Evolutionary conservation across 345 rosid species (phyloP).

Genomic region (Mercurialis annua): DNA sequence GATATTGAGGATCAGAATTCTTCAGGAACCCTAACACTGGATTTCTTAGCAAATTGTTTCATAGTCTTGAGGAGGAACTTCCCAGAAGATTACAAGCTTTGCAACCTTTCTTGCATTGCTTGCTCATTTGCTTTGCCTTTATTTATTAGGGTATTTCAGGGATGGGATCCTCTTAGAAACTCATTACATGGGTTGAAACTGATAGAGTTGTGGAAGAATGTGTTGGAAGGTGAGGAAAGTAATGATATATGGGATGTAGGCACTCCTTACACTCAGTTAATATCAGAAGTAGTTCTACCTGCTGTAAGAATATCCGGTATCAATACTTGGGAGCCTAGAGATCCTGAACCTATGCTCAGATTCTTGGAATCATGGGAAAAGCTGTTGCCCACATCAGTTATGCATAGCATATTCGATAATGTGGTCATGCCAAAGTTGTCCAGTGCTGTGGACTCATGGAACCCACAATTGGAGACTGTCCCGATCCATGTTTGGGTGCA

Average conservation of each 20-base stretch:
- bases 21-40: conserved; percentile 57
- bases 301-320: conserved; percentile 79
- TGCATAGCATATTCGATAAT: conserved; percentile 52
- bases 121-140: conserved; percentile 73
- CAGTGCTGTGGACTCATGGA: conserved; percentile 82
- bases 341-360: conserved; percentile 92
- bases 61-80: conserved; percentile 45
- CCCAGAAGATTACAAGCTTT: conserved; percentile 70
- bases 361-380: conserved; percentile 84
- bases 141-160: conserved; percentile 81
- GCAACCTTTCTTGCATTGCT: conserved; percentile 72
- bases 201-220: conserved; percentile 60
- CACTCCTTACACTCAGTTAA: conserved; percentile 67
- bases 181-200: conserved; percentile 59
- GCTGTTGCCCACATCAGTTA: conserved; percentile 60
- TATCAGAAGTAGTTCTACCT: conserved; percentile 76
- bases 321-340: conserved; percentile 89
- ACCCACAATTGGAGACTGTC: conserved; percentile 71
- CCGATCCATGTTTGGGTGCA: conserved; percentile 94
- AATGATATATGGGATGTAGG: conserved; percentile 64
- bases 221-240: conserved; percentile 61
- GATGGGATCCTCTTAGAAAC: conserved; percentile 85
- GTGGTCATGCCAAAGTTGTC: conserved; percentile 77
- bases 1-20: conserved; percentile 55
- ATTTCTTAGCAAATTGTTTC: conserved; percentile 52